Evolutionary conservation across 179 eudicot species (phyloP), one percentile per base, ranked within the genome.

Genomic region (Beta corolliflora): DNA sequence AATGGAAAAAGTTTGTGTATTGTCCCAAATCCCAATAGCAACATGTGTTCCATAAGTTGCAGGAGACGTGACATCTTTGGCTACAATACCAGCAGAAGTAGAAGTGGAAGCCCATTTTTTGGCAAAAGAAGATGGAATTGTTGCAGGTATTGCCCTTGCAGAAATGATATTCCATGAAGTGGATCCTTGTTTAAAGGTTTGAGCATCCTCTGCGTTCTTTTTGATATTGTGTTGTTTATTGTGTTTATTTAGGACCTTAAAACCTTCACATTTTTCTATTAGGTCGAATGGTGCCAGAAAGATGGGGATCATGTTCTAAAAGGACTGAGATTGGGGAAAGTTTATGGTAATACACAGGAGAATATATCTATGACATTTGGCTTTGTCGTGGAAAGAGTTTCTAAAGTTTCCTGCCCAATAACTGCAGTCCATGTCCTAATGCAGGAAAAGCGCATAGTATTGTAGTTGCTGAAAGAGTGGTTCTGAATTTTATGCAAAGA

Each of bases 21-120:
- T 59, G 46, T 55, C 31, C 18, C 14, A 36, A 41, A 31, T 55
- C 31, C 18, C 14, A 36, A 41, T 50, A 46, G 19, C 52, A 10
- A 60, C 44, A 21, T 9, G 21, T 70, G 4, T 60, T 69, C 23
- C 60, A 8, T 78, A 58, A 60, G 36, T 45, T 68, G 84, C 77
- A 95, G 99, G 98, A 73, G 98, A 94, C 89, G 93, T 95, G 76
- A 94, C 99, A 72, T 92, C 95, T 81, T 79, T 90, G 90, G 99
- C 99, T 76, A 95, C 96, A 44, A 91, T 92, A 87, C 99, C 98
- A 16, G 83, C 82, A 82, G 88, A 85, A 74, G 91, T 94, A 95
- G 96, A 92, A 88, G 98, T 89, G 70, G 98, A 95, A 91, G 99
- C 99, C 79, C 83, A 88, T 83, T 95, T 95, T 80, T 76, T 95